Evolutionary conservation across 2,329 filamentous ascomycete species (phyloP), one percentile per base, ranked within the genome.

Genomic region (Talaromyces sp.): DNA sequence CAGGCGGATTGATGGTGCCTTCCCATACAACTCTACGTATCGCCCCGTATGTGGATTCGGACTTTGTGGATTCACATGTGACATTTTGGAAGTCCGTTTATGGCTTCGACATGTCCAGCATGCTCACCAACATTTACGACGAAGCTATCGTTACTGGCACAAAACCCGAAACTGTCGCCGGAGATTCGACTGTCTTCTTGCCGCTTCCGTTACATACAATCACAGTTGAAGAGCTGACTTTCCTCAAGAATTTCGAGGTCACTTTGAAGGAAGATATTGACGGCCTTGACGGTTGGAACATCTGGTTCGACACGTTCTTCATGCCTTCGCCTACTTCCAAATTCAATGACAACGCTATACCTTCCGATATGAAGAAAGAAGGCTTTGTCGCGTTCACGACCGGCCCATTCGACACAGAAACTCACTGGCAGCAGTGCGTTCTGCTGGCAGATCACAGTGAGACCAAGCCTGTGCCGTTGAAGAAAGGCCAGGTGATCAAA

Each of bases 241-340:
- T 97, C 77, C 84, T 84, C 53, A 84, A 86, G 9, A 76, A 83
- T 3, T 95, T 91, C 79, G 72, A 82, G 58, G 82, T 86, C 10
- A 82, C 79, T 17, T 70, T 94, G 6, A 81, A 79, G 1, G 77
- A 82, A 51, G 83, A 88, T 62, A 79, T 88, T 59, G 85, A 89
- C 62, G 78, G 81, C 1, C 78, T 97, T n/a, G 91, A 97, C 70
- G 93, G 91, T 4, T 96, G 92, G 74, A 81, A 91, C 14, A 83
- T 96, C 66, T 97, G 92, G 91, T 97, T 97, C 72, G 93, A 97
- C 73, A 93, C 89, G 26, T 94, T 94, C 80, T 97, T 97, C 76
- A 84, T 89, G 65, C 85, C 87, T 10, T 83, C 83, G 0, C 78
- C 82, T 38, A 76, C 81, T 38, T 73, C 77, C 55, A 67, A 69